Conservation (phyloP, 805 yeast species). For the Sporopachydermia lactativora region DNA sequence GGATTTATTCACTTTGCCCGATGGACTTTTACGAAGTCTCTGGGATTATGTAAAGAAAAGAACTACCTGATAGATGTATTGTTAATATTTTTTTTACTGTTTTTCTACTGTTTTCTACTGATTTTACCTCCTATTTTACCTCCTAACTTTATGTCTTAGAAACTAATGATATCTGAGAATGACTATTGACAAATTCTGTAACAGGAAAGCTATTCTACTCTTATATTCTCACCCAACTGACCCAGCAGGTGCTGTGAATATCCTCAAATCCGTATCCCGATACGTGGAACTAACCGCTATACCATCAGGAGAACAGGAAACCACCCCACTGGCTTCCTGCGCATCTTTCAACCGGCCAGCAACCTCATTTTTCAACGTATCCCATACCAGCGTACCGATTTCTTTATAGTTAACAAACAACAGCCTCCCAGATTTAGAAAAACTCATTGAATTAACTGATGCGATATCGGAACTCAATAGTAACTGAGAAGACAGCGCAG, state of each 20-base stretch:
- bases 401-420: slow-evolving; percentile 68
- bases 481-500: slow-evolving; percentile 4
- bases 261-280: neutral
- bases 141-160: too few species aligned
- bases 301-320: slow-evolving; percentile 61
- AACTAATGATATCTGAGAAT: too few species aligned
- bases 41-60: slow-evolving; percentile 90
- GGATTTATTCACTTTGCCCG: slow-evolving; percentile 91
- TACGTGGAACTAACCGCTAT: slow-evolving; percentile 13
- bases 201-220: too few species aligned
- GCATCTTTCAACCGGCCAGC: slow-evolving; percentile 60
- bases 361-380: slow-evolving; percentile 45
- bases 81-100: too few species aligned
- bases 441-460: slow-evolving; percentile 48
- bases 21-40: slow-evolving; percentile 74
- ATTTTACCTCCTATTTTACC: too few species aligned
- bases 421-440: slow-evolving; percentile 60
- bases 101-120: too few species aligned
- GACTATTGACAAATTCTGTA: too few species aligned
- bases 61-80: too few species aligned
- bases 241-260: neutral
- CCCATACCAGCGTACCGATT: slow-evolving; percentile 67
- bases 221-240: too few species aligned
- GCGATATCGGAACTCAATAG: slow-evolving; percentile 16
- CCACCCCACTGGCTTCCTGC: slow-evolving; percentile 43